Base-by-base conservation (phyloP, 208 protist genomes). In the Crithidia mellificae region DNA sequence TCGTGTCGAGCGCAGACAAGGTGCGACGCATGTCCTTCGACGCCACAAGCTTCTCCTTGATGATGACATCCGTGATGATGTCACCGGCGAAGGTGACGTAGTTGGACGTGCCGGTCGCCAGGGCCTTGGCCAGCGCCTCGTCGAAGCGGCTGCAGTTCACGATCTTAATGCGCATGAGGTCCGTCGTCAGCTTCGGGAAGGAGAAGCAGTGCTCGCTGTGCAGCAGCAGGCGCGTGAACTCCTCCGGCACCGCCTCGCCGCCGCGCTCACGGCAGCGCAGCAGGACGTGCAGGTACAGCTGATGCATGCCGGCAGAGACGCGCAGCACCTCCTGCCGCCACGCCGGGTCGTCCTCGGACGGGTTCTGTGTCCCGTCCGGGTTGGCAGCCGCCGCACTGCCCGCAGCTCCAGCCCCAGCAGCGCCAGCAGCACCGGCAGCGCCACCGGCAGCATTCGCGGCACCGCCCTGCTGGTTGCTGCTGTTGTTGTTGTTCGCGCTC, bases 141-240 rank as follows among this genome's bases (percentile, higher is more conserved):
- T 98, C 94, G 24, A 98, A 85, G 43, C 87, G 85, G 22, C 77
- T 66, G 36, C 90, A 78, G 53, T 94, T 84, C n/a, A 99, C 49
- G 6, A 99, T 74, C 38, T 86, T 83, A 44, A 94, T 84, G 64
- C 90, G 89, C 29, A 98, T 83, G 27, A 98, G 68, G 55, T 93
- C 83, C 2, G 70, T 59, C 17, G 76, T 83, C 20, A 96, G 74
- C 55, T 92, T 89, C 15, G 84, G 43, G 68, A 85, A 81, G 51
- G 63, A 65, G 77, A 81, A 96, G 39, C 83, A 74, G 47, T 80
- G 72, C 39, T 88, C 78, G 55, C 81, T 69, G 54, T 85, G 75
- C 22, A 95, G 68, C 63, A 93, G 93, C 5, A 93, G 58, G 17
- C 86, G 84, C 9, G 87, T 95, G 34, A 95, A 68, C 68, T 95